Base-by-base conservation (phyloP, 148 eudicot species). In the Rhododendron molle region DNA sequence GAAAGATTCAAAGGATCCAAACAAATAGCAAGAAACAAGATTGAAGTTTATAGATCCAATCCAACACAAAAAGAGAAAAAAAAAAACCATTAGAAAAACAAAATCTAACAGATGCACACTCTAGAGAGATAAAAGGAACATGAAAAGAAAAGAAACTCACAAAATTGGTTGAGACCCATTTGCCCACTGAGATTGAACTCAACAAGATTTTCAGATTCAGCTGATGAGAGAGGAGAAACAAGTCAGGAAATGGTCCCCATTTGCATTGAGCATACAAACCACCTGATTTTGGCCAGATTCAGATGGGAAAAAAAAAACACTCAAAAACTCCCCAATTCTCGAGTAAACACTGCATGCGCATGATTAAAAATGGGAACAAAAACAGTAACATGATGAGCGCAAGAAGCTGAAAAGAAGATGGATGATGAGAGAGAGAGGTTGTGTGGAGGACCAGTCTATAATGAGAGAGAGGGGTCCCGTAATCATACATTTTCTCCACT, bases 321-420 rank as follows among this genome's bases (percentile, higher is more conserved):
- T 21, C 30, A 46, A 54, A 20, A 62, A 52, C 56, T 12, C 71
- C 80, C 71, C 80, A 40, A n/a, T 40, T 71, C 16, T 52, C 81
- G 58, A 73, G 50, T 84, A 82, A 18, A 76, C 50, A 83, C 40
- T 56, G 90, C 92, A 90, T 89, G 89, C 88, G 80, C 58, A 82
- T 79, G 18, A 60, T 74, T 80, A 28, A 82, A 80, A 85, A 74
- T 80, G 47, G 38, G 23, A 40, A 58, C 11, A 30, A 49, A 76
- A 84, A 11, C 44, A 36, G 15, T n/a, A 54, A 38, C 58, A 26
- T 26, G 73, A 60, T 28, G 54, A 36, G 49, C 38, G 78, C 79
- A 44, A 69, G 65, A n/a, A 69, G 65, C 26, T 43, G 13, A 78
- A 44, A 76, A 44, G 73, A 82, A 21, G 71, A 62, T n/a, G 69